These are phyloP conservation scores for Fomitopsis betulina DNA, from an alignment of 1,284 basidiomycete species.

Conservation along the genomic window DNA sequence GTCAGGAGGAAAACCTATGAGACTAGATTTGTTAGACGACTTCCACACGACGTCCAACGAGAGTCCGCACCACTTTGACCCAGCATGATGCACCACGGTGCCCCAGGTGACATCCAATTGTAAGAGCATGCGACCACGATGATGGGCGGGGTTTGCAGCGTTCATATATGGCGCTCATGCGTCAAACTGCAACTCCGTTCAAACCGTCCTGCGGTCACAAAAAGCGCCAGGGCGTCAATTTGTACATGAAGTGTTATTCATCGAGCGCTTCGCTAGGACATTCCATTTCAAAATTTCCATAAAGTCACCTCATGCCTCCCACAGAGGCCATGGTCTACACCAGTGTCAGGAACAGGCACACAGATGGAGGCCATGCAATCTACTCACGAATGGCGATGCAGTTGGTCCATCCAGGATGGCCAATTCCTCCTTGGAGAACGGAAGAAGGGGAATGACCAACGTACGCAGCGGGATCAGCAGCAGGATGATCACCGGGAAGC, in stretches of 20 bases:
- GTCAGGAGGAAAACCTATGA: no score
- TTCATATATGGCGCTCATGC: no score
- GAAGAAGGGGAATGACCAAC: conserved; percentile 68
- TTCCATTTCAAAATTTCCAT: neutral
- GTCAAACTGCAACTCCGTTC: neutral
- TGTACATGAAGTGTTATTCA: neutral
- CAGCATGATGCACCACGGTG: no score
- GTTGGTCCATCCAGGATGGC: conserved; percentile 84
- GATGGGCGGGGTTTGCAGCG: no score
- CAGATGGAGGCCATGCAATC: neutral
- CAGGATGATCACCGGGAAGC: conserved; percentile 89
- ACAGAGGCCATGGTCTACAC: conserved; percentile 46
- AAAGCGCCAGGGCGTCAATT: neutral
- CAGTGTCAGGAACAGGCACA: neutral
- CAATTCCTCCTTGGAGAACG: conserved; percentile 81
- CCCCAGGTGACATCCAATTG: no score
- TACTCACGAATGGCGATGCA: conserved; percentile 77
- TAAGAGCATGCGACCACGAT: no score
- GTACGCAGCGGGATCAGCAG: conserved; percentile 82
- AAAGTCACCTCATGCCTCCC: conserved; percentile 26
- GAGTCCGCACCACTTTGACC: no score
- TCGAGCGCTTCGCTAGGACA: neutral
- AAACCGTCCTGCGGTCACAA: neutral
- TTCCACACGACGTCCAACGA: no score
- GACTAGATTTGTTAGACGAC: no score